Base-by-base conservation (phyloP, 805 yeast species). In the Clavispora phyllophila region DNA sequence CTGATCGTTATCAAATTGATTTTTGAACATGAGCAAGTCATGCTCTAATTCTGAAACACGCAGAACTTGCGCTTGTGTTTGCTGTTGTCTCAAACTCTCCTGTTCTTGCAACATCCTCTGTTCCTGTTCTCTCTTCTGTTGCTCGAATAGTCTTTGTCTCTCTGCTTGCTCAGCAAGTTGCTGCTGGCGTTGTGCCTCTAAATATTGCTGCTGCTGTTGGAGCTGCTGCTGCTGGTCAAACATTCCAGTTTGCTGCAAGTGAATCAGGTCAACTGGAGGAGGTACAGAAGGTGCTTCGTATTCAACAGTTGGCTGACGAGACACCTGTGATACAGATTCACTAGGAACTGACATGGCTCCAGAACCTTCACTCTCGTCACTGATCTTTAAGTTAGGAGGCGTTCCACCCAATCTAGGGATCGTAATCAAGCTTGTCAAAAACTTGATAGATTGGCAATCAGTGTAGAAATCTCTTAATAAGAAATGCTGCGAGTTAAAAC, bases 1-100 rank as follows among this genome's bases (percentile, higher is more conserved):
- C 60, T 87, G 96, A 59, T 87, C 95, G 52, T 81, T 85, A 51
- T 89, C 95, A 56, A 84, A 87, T 56, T 88, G 96, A 28, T 83
- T 86, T 50, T 82, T 78, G 50, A 88, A 69, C 49, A 81, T 77
- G 29, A 86, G 67, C 38, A 90, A 62, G 58, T 89, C 96, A 52
- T 87, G 83, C 60, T 89, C 96, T 42, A 87, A 69, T 50, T 86
- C 90, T 0, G 90, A 81, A 25, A 81, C 87, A 47, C 87, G 74
- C 23, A 89, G 88, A 56, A 84, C 87, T 8, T 84, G 81, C 53
- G 85, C 90, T 42, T 77, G 76, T 41, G 84, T 85, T 46, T 79
- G 66, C 60, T 86, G 93, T 39, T 79, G 81, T 43, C 80, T 78
- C 47, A 79, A 55, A 38, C 79, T 68, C 44, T 83, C 87, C 50